Base-by-base conservation (phyloP, 2,329 filamentous ascomycete genomes). In the Fonsecaea nubica region DNA sequence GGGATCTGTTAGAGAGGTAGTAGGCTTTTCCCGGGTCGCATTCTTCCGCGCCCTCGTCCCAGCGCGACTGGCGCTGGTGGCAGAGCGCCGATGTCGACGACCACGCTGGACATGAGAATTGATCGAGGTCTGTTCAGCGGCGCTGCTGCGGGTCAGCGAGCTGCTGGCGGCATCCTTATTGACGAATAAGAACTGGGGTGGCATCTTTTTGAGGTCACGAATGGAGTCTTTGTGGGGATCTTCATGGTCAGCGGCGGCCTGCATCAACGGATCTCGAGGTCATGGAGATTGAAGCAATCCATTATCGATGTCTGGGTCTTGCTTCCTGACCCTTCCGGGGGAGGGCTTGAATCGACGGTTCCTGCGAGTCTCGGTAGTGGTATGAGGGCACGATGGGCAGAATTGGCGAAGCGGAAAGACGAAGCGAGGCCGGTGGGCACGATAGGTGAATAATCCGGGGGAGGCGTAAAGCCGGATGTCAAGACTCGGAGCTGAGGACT, bases 81-180 rank as follows among this genome's bases (percentile, higher is more conserved):
- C 65, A 45, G 65, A 68, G n/a, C 68, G 63, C 36, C 59, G 62
- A 32, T 70, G 68, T 38, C 63, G 65, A 15, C 68, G 65, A 35
- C 68, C 68, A 35, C 69, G 62, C 58, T 72, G 70, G 5, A 72
- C 70, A 50, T 70, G 63, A 42, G 67, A 69, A 54, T 72, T 70
- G 52, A 72, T 72, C 33, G 68, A 63, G 25, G 68, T 64, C 58
- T 69, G 66, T 62, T 72, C 70, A 5, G 53, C 35, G 25, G 70
- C 54, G 30, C 64, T 65, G 64, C 70, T 69, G 48, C 66, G 70
- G 21, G 70, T 69, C 53, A 72, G 54, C 45, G 64, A 67, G 36
- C 58, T 40, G 40, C 68, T 70, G 45, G 45, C 58, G 18, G 68
- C 68, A 58, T 68, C 67, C 65, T 72, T 72, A 58, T 72, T 72